A percentile compares a stretch with the other conserved stretches of the same genome.
phyloP scores from a whole-genome alignment of 192 early-diverging fungal genomes.

The Backusella psychrophila region DNA sequence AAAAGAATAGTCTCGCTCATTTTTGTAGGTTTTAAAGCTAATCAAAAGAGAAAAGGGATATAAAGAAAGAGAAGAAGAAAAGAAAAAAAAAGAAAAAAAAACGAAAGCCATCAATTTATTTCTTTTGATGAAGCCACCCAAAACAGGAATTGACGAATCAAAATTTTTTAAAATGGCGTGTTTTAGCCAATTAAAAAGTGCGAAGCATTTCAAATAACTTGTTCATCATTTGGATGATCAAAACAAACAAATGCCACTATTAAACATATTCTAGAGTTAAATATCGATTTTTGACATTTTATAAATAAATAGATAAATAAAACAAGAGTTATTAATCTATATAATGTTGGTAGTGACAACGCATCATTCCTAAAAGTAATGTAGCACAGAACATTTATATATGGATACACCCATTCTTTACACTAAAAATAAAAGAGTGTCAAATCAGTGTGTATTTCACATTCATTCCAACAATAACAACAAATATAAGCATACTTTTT shows the following conservation, averaged over 20 bases:
- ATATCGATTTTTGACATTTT: no score
- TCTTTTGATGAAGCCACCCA: not conserved
- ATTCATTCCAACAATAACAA: not conserved
- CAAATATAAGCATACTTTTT: not conserved
- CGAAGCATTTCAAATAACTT: not conserved
- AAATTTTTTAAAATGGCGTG: not conserved
- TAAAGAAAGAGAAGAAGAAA: not conserved
- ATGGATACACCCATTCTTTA: no score
- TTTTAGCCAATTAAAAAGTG: not conserved
- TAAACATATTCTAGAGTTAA: not conserved
- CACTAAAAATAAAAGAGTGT: no score
- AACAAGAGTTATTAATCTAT: no score
- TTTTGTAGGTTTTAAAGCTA: not conserved
- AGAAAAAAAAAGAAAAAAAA: not conserved
- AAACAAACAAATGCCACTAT: not conserved
- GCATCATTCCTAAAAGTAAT: no score
- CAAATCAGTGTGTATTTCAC: no score
- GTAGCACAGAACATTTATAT: no score
- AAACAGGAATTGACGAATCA: not conserved
- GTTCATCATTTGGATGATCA: not conserved
- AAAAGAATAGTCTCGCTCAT: slow-evolving; percentile 91
- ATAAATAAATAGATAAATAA: no score
- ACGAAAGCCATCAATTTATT: not conserved
- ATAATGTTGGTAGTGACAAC: no score
- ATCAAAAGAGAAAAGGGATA: not conserved